phyloP scores from a whole-genome alignment of 257 asterid genomes.

The Salvia hispanica region DNA sequence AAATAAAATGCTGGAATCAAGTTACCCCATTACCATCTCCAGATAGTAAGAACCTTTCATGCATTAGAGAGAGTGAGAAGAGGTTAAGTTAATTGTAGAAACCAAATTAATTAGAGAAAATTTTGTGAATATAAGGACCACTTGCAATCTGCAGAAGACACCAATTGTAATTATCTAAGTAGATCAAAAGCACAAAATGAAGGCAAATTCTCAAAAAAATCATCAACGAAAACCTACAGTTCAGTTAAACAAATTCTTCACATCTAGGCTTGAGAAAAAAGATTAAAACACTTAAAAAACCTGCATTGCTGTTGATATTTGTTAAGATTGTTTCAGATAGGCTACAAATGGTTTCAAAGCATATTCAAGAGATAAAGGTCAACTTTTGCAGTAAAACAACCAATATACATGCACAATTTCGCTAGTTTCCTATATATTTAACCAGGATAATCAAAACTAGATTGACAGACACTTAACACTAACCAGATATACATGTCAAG shows the following conservation, averaged over 20 bases:
- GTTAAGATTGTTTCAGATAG: conserved; percentile 4
- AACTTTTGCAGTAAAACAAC: neutral
- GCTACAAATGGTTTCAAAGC: conserved; percentile 10
- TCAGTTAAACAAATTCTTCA: conserved; percentile 14
- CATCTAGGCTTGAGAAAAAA: neutral
- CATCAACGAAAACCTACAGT: neutral
- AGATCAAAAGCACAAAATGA: neutral
- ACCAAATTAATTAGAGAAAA: too few species aligned
- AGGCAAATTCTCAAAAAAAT: conserved; percentile 24
- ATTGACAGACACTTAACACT: neutral
- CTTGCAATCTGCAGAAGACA: too few species aligned
- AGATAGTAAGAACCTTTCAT: neutral
- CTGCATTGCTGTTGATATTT: conserved; percentile 1
- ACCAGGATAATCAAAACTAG: neutral
- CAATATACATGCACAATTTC: neutral
- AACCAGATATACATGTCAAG: neutral
- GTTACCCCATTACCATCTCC: neutral
- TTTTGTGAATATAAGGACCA: too few species aligned
- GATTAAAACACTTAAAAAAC: neutral
- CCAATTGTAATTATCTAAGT: neutral
- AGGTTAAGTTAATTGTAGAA: neutral
- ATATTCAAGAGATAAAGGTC: conserved; percentile 14
- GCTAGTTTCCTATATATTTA: neutral
- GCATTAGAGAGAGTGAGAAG: neutral
- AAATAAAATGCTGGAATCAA: neutral